Evolutionary conservation across 1,139 yeast species (phyloP), one percentile per base, ranked within the genome.

Genomic region (Geotrichum europaeum): DNA sequence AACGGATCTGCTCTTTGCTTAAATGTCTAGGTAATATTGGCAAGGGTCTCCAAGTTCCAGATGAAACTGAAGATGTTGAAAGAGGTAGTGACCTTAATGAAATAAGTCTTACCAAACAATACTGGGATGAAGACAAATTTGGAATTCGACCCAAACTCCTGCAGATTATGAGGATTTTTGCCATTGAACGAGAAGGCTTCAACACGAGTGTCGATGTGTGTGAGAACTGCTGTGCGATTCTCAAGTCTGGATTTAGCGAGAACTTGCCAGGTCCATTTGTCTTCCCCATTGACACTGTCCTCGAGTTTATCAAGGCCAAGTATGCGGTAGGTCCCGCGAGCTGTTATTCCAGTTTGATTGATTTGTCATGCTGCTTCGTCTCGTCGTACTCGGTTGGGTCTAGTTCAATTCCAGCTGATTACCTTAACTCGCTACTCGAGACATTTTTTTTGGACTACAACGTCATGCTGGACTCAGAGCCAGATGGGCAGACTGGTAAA

Each of bases 1-100:
- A 60, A 22, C 40, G 59, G 28, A 54, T 64, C 12, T 63, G 78
- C 4, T 84, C 90, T 45, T 72, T 89, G 54, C 73, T 88, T 36
- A 75, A 81, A 10, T 87, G 91, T 69, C 72, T 89, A 0, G 79
- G 79, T 24, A 89, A 86, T 61, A 74, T 89, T 15, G 94, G 91
- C 0, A 85, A 84, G 62, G 90, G 92, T 0, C 74, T 87, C 65
- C 74, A 71, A 54, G 63, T 68, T 34, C 70, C 74, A 1, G 72
- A 71, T 65, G 76, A 69, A 57, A 65, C 52, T 64, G 54, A 47
- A 28, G 60, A 4, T 34, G 62, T 6, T 59, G 45, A 24, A 7
- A 22, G 30, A n/a, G 34, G 22, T 32, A 12, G 24, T 40, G 47
- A 40, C 9, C 18, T 40, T n/a, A 40, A 15, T 55, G 22, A 64